Conservation (phyloP, 2,329 filamentous ascomycete species). For the Cordyceps cateniannulata region DNA sequence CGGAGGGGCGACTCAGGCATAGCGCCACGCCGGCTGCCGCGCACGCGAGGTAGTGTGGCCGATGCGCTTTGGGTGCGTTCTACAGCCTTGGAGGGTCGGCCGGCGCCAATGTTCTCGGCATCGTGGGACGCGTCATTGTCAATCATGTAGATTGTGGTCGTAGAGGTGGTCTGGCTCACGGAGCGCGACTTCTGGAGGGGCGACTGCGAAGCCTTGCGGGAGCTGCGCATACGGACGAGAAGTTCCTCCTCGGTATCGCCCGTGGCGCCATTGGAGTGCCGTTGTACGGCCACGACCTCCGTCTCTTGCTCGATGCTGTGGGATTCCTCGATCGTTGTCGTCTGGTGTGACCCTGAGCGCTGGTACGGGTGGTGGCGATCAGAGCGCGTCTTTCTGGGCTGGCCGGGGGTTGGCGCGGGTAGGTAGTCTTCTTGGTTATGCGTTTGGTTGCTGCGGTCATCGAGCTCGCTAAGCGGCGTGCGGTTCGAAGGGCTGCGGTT, state of each 20-base stretch:
- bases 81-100: conserved; percentile 53
- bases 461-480: conserved; percentile 88
- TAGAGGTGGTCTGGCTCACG: conserved; percentile 69
- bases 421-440: conserved; percentile 82
- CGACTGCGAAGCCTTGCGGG: conserved; percentile 58
- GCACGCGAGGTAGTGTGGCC: conserved; percentile 57
- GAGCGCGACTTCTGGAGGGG: conserved; percentile 61
- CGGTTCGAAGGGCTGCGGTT: conserved; percentile 70
- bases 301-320: conserved; percentile 50
- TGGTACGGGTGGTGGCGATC: conserved; percentile 72
- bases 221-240: conserved; percentile 66
- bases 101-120: conserved; percentile 60
- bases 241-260: conserved; percentile 75
- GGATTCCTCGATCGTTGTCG: conserved; percentile 39
- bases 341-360: conserved; percentile 43
- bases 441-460: conserved; percentile 65
- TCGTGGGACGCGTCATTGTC: conserved; percentile 66
- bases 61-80: conserved; percentile 49
- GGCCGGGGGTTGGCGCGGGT: conserved; percentile 89
- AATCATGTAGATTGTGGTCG: conserved; percentile 50
- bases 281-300: conserved; percentile 55
- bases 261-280: conserved; percentile 48
- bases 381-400: conserved; percentile 80
- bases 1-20: conserved; percentile 41
- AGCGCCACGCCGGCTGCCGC: conserved; percentile 48